Percentiles rank a stretch among this genome's conserved stretches.
Conservation (phyloP, 1,284 basidiomycete species). For the Veloboletus limbatus region DNA sequence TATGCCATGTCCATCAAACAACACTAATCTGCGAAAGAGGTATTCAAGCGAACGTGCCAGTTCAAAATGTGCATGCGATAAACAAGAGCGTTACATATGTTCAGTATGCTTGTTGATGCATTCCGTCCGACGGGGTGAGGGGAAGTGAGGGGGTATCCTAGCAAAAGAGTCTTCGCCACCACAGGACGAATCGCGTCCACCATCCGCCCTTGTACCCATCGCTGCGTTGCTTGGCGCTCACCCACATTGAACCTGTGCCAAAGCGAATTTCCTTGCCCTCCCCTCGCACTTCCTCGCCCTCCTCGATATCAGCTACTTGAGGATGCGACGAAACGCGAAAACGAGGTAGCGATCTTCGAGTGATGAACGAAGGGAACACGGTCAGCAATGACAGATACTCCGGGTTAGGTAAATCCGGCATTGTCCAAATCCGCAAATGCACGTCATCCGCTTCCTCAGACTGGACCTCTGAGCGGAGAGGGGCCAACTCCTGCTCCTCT, state of each 20-base stretch:
- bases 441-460: constrained; percentile 50
- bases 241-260: constrained; percentile 73
- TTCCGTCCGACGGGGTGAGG: constrained; percentile 5
- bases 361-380: constrained; percentile 69
- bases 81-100: constrained; percentile 38
- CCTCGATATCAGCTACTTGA: constrained; percentile 56
- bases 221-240: constrained; percentile 53
- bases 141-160: constrained; percentile 32
- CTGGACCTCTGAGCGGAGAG: constrained; percentile 36
- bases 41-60: constrained; percentile 24
- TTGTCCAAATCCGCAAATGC: constrained; percentile 65
- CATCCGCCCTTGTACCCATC: constrained; percentile 67
- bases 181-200: constrained; percentile 69
- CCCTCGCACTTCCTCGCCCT: constrained; percentile 53
- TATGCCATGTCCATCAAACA: constrained; percentile 26
- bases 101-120: constrained; percentile 23
- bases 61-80: constrained; percentile 23
- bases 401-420: constrained; percentile 64
- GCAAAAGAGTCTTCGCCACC: constrained; percentile 71
- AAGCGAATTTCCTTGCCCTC: constrained; percentile 55
- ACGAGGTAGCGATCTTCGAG: constrained; percentile 58
- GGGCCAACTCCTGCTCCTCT: constrained; percentile 38
- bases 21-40: constrained; percentile 12
- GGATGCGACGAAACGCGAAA: constrained; percentile 43
- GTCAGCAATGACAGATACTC: constrained; percentile 61